Conservation (phyloP, 176 grass and related monocot species). For the Elaeis guineensis region DNA sequence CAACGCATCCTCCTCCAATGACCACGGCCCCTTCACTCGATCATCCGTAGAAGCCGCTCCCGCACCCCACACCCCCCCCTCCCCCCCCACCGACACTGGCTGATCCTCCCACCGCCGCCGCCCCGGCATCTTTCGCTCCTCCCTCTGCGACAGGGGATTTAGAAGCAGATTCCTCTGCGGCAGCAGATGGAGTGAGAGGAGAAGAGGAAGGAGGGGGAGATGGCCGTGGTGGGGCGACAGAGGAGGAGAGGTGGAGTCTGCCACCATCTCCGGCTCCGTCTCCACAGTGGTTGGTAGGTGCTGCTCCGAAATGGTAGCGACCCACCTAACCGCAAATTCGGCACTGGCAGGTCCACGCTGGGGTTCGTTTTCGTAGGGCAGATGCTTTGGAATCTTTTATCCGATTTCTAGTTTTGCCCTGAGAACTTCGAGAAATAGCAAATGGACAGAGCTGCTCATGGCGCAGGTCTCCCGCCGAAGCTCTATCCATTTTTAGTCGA, state of each 20-base stretch:
- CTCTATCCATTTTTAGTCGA: no score
- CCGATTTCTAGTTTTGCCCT: no score
- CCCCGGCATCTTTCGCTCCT: conserved; percentile 17
- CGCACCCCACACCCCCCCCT: no score
- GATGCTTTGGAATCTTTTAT: no score
- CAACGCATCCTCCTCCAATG: conserved; percentile 66
- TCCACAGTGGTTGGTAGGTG: conserved; percentile 2
- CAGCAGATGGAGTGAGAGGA: neutral
- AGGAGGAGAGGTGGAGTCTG: neutral
- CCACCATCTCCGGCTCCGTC: neutral
- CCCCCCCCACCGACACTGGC: conserved; percentile 1
- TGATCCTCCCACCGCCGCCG: conserved; percentile 13
- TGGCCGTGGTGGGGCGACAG: neutral
- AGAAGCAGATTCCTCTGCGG: neutral
- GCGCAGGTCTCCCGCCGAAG: no score
- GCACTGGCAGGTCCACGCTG: no score
- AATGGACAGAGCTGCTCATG: no score
- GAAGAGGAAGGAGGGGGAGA: neutral
- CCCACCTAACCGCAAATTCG: conserved; percentile 32
- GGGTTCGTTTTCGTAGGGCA: no score
- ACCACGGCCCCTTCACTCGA: conserved; percentile 81
- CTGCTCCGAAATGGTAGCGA: conserved; percentile 8
- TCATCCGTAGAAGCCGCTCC: conserved; percentile 24
- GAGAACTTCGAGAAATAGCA: no score
- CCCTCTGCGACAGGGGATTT: conserved; percentile 15